Evolutionary conservation across 768 basidiomycete species (phyloP).

Genomic region (Rhizopogon vesiculosus): DNA sequence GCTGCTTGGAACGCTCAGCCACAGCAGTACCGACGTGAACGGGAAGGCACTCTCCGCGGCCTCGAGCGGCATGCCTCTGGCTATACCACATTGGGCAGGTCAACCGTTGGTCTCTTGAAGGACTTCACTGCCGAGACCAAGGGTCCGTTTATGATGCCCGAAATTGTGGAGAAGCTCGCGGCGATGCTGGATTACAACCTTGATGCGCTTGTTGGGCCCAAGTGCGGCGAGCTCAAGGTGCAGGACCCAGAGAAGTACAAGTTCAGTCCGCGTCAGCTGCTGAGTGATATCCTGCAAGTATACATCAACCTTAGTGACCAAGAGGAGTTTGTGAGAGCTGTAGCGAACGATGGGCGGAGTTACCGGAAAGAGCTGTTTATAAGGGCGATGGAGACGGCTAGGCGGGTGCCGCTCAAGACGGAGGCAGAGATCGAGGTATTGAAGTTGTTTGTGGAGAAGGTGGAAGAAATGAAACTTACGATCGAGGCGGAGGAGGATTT

Average conservation of each 20-base stretch:
- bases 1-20: constrained; percentile 65
- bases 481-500: constrained; percentile 89
- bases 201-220: constrained; percentile 82
- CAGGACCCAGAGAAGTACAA: constrained; percentile 83
- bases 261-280: constrained; percentile 78
- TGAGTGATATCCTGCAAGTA: constrained; percentile 85
- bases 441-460: constrained; percentile 65
- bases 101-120: constrained; percentile 87
- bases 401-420: constrained; percentile 63
- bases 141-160: constrained; percentile 90
- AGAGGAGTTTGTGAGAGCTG: constrained; percentile 74
- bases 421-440: constrained; percentile 72
- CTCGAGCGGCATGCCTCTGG: constrained; percentile 82
- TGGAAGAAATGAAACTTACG: constrained; percentile 76
- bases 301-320: constrained; percentile 85
- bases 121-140: constrained; percentile 91
- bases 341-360: constrained; percentile 92
- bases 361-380: constrained; percentile 85
- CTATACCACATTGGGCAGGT: constrained; percentile 82
- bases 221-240: constrained; percentile 81
- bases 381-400: constrained; percentile 62
- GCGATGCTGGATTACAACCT: constrained; percentile 97
- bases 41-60: constrained; percentile 69
- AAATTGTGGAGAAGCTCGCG: constrained; percentile 92
- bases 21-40: constrained; percentile 75